Evolutionary conservation across 768 basidiomycete species (phyloP).

Genomic region (Leucosporidium yakuticum): DNA sequence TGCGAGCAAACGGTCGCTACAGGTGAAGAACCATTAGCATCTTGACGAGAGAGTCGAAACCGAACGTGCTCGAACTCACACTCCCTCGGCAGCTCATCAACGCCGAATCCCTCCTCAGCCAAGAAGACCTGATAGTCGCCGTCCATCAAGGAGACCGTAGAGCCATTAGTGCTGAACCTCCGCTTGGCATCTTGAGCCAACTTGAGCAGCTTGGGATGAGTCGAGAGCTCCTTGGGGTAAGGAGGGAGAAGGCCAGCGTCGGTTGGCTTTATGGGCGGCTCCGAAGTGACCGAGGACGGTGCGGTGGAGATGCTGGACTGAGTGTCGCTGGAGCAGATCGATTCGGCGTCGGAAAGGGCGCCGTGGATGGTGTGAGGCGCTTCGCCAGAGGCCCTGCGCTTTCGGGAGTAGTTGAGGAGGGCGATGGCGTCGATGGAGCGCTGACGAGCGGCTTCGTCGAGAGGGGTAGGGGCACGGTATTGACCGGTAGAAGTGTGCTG

Average conservation of each 20-base stretch:
- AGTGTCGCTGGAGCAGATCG: not conserved
- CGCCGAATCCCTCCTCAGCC: conserved; percentile 14
- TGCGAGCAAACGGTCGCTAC: conserved; percentile 24
- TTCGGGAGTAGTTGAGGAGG: not conserved
- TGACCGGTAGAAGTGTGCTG: conserved; percentile 7
- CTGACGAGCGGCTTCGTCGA: conserved; percentile 18
- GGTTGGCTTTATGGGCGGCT: too few relatives aligned
- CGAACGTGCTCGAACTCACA: conserved; percentile 9
- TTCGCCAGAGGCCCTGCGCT: not conserved
- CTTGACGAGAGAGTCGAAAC: too few relatives aligned
- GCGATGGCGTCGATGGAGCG: conserved; percentile 26
- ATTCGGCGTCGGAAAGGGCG: not conserved
- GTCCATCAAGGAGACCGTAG: conserved; percentile 29
- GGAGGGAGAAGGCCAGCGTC: too few relatives aligned
- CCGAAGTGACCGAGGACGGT: not conserved
- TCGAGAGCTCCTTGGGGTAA: conserved; percentile 4
- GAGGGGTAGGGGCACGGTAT: conserved; percentile 14
- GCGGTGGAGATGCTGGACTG: not conserved
- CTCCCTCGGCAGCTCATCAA: conserved; percentile 5
- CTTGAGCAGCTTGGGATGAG: conserved; percentile 10
- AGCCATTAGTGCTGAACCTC: conserved; percentile 16
- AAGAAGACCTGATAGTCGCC: conserved; percentile 30
- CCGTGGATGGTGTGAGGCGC: not conserved
- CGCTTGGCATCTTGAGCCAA: conserved; percentile 17
- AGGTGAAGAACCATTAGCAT: not conserved